Conservation (phyloP, 257 asterid species). For the Scutellaria minor region DNA sequence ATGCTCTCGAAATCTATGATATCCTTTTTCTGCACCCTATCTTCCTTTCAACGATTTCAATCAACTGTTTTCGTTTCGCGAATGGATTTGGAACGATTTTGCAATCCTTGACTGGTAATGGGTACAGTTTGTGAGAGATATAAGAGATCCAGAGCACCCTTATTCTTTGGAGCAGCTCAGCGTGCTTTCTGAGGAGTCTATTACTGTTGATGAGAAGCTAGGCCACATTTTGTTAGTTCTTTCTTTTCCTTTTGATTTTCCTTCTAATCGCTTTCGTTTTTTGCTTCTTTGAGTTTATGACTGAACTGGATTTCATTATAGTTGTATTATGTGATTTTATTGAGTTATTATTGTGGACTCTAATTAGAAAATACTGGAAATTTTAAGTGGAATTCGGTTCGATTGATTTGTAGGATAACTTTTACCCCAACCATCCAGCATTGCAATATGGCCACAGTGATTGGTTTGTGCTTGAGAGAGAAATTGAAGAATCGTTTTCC, state of each 20-base stretch:
- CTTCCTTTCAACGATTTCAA: not conserved
- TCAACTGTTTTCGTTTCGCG: too few species aligned
- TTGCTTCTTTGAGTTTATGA: not conserved
- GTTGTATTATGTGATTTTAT: not conserved
- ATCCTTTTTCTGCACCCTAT: constrained; percentile 49
- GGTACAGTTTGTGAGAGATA: constrained; percentile 77
- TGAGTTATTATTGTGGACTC: not conserved
- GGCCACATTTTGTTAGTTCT: constrained; percentile 76
- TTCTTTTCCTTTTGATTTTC: not conserved
- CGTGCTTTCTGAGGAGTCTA: constrained; percentile 86
- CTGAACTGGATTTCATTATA: not conserved
- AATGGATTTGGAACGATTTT: not conserved
- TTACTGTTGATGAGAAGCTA: constrained; percentile 83
- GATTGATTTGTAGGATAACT: constrained; percentile 60
- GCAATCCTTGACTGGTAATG: constrained; percentile 61
- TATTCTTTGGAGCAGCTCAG: constrained; percentile 92
- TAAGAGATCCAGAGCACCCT: constrained; percentile 97
- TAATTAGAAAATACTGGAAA: not conserved
- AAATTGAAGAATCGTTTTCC: constrained; percentile 77
- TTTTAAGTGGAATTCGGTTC: not conserved
- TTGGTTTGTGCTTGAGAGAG: constrained; percentile 87
- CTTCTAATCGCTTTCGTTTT: not conserved
- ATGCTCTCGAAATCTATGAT: constrained; percentile 95
- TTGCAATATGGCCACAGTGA: constrained; percentile 92
- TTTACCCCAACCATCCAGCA: constrained; percentile 97